Evolutionary conservation across 176 grass and related monocot genomes (phyloP).

Genomic region (Rhipidocladum racemiflorum): DNA sequence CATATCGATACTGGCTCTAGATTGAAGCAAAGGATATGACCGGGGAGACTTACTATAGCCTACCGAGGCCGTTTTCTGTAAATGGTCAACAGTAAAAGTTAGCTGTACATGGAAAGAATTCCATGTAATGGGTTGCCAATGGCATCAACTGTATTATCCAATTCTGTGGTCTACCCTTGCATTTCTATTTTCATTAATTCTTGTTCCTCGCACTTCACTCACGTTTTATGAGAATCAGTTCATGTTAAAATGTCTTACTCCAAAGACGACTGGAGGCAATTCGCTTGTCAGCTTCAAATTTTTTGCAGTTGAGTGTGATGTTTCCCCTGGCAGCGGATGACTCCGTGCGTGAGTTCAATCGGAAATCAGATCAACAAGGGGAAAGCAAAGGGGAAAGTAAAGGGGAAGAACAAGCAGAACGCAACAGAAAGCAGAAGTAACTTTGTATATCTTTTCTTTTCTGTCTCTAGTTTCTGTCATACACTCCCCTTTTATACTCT

Average conservation of each 20-base stretch:
- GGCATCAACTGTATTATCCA: slow-evolving; percentile 43
- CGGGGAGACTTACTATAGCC: slow-evolving; percentile 31
- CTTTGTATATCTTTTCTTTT: too few relatives aligned
- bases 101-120: slow-evolving; percentile 57
- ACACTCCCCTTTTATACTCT: too few relatives aligned
- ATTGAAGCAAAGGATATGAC: slow-evolving; percentile 39
- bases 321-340: too few relatives aligned
- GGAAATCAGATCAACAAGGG: too few relatives aligned
- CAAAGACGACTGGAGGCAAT: slow-evolving; percentile 13
- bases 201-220: slow-evolving; percentile 35
- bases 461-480: too few relatives aligned
- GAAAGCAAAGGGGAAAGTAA: too few relatives aligned
- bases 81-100: slow-evolving; percentile 43
- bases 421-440: too few relatives aligned
- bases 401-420: too few relatives aligned
- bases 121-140: slow-evolving; percentile 47
- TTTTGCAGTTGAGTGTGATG: slow-evolving; percentile 27
- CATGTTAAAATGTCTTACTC: neutral
- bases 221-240: slow-evolving; percentile 19
- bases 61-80: slow-evolving; percentile 47
- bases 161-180: slow-evolving; percentile 41
- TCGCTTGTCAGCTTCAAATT: neutral
- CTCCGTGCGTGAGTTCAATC: too few relatives aligned
- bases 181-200: slow-evolving; percentile 37
- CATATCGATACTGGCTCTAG: slow-evolving; percentile 43